phyloP scores from a whole-genome alignment of 2,329 filamentous ascomycete species.

The Orbilia oligospora region DNA sequence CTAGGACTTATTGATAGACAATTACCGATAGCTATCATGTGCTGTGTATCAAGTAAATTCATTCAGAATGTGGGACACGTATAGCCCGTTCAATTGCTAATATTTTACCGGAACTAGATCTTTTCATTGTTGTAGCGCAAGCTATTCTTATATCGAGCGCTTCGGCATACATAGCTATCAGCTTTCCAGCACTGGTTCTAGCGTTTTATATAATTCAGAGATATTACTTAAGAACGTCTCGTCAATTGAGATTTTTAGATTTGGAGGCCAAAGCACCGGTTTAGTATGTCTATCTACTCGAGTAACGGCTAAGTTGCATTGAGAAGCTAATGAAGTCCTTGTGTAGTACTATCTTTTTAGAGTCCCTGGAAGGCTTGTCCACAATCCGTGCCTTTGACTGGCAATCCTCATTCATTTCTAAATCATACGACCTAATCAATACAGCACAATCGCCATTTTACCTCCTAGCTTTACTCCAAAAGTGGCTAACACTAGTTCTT shows the following conservation, averaged over 20 bases:
- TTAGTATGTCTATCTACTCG: slow-evolving; percentile 65
- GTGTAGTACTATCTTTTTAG: slow-evolving; percentile 71
- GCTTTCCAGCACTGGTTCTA: slow-evolving; percentile 70
- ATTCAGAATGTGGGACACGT: not conserved
- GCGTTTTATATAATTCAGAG: slow-evolving; percentile 72
- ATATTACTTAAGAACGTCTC: slow-evolving; percentile 74
- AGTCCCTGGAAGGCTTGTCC: slow-evolving; percentile 72
- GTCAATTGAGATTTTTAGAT: slow-evolving; percentile 75
- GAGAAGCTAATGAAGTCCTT: too few relatives aligned
- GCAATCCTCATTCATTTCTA: slow-evolving; percentile 68
- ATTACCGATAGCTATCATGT: slow-evolving; percentile 66
- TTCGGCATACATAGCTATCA: slow-evolving; percentile 70
- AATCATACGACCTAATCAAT: slow-evolving; percentile 71
- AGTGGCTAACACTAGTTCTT: slow-evolving; percentile 72
- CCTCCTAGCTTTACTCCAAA: slow-evolving; percentile 72
- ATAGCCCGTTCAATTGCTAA: not conserved
- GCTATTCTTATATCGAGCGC: slow-evolving; percentile 70
- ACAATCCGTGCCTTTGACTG: slow-evolving; percentile 74
- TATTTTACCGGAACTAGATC: slow-evolving; percentile 58
- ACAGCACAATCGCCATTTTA: slow-evolving; percentile 74
- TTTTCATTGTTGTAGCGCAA: slow-evolving; percentile 69
- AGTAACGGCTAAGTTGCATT: not conserved
- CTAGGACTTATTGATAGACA: slow-evolving; percentile 68
- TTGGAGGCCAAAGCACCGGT: slow-evolving; percentile 75
- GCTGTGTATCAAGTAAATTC: slow-evolving; percentile 62